Conservation (phyloP, 2,329 filamentous ascomycete species). For the Nothophoma quercina region DNA sequence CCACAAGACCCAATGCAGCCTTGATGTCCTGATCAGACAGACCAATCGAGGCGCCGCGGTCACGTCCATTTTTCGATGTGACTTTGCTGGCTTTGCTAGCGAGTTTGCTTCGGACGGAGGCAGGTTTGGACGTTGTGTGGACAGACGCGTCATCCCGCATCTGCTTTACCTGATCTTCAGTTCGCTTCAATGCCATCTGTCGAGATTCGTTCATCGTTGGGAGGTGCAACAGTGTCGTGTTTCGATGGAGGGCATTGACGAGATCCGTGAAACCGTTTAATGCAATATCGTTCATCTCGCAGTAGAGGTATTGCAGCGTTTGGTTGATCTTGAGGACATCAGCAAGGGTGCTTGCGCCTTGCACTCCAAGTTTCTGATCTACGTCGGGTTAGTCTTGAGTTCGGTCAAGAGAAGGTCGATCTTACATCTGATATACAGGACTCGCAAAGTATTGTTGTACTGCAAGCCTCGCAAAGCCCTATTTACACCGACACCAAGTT, state of each 20-base stretch:
- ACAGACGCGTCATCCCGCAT: slow-evolving; percentile 53
- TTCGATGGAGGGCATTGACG: slow-evolving; percentile 72
- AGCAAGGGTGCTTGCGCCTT: slow-evolving; percentile 73
- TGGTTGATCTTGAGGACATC: slow-evolving; percentile 72
- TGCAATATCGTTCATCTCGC: slow-evolving; percentile 75
- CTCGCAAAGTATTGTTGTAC: slow-evolving; percentile 67
- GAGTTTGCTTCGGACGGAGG: slow-evolving; percentile 46
- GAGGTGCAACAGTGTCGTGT: slow-evolving; percentile 68
- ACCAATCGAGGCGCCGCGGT: slow-evolving; percentile 34
- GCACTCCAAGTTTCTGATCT: slow-evolving; percentile 72
- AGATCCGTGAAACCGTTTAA: slow-evolving; percentile 74
- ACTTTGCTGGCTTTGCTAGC: slow-evolving; percentile 43
- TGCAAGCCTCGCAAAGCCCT: slow-evolving; percentile 70
- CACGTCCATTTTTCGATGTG: slow-evolving; percentile 33
- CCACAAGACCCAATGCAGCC: slow-evolving; percentile 56
- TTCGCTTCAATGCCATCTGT: slow-evolving; percentile 66
- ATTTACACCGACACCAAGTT: slow-evolving; percentile 73
- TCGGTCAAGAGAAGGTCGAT: not conserved
- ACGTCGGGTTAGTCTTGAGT: slow-evolving; percentile 22
- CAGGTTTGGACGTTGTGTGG: slow-evolving; percentile 36
- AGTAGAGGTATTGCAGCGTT: slow-evolving; percentile 70
- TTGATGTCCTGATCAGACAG: slow-evolving; percentile 59
- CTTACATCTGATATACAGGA: slow-evolving; percentile 67
- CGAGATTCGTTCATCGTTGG: slow-evolving; percentile 70
- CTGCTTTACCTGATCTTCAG: slow-evolving; percentile 63